These are phyloP conservation scores for Berkeleyomyces basicola DNA, from an alignment of 2,329 filamentous ascomycete genomes.

Conservation along the genomic window DNA sequence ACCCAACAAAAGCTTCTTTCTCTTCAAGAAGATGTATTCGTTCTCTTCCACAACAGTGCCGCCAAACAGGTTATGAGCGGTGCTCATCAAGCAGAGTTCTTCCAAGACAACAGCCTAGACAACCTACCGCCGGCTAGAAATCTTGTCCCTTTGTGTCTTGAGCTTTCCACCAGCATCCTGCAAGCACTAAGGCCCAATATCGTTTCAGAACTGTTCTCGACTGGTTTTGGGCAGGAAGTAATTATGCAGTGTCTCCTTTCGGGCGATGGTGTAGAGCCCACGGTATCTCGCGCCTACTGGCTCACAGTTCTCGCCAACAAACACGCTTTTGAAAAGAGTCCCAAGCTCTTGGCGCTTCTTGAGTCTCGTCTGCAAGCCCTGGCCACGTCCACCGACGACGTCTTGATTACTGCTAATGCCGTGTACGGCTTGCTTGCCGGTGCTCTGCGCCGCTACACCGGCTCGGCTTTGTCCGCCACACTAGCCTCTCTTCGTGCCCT, in stretches of 20 bases:
- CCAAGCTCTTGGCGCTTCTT: slow-evolving; percentile 12
- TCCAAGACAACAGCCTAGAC: background rate
- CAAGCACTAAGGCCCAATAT: slow-evolving; percentile 22
- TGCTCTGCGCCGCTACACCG: slow-evolving; percentile 24
- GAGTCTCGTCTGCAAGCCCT: slow-evolving; percentile 14
- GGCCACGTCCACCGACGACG: background rate
- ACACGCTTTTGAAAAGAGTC: slow-evolving; percentile 23
- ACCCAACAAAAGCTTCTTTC: slow-evolving; percentile 22
- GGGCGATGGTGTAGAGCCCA: background rate
- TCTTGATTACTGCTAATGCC: slow-evolving; percentile 3
- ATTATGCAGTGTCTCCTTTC: slow-evolving; percentile 15
- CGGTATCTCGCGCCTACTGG: slow-evolving; percentile 16
- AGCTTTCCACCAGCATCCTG: slow-evolving; percentile 25
- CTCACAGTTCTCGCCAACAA: slow-evolving; percentile 30
- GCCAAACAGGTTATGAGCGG: background rate
- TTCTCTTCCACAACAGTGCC: slow-evolving; percentile 22
- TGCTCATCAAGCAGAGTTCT: slow-evolving; percentile 1
- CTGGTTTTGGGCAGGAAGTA: slow-evolving; percentile 23
- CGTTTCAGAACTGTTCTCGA: slow-evolving; percentile 23
- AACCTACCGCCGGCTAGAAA: background rate
- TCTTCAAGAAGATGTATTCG: slow-evolving; percentile 22
- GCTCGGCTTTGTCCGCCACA: slow-evolving; percentile 21
- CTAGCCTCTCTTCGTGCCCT: slow-evolving; percentile 23
- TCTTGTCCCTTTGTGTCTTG: background rate
- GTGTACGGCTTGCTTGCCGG: slow-evolving; percentile 21